These are phyloP conservation scores for Aspergillus amoenus DNA, from an alignment of 2,329 filamentous ascomycete species.

Conservation along the genomic window DNA sequence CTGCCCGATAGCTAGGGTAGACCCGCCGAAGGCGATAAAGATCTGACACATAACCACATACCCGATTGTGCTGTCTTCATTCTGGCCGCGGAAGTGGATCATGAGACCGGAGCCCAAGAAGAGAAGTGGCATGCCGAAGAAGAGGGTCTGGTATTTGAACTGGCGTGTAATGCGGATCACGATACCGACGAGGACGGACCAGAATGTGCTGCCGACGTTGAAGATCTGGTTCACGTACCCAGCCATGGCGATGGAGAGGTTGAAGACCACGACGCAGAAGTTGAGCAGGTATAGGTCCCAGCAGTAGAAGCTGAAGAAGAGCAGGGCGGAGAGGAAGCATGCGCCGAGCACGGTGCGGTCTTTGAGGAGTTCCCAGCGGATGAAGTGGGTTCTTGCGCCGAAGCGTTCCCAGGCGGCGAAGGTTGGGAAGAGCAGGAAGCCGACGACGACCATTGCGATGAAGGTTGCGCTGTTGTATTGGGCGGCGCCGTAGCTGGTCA, in stretches of 20 bases:
- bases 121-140: conserved; percentile 52
- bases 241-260: conserved; percentile 42
- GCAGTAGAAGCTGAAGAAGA: conserved; percentile 52
- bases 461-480: conserved; percentile 47
- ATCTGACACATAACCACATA: conserved; percentile 58
- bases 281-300: conserved; percentile 57
- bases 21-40: conserved; percentile 55
- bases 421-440: conserved; percentile 51
- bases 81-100: conserved; percentile 55
- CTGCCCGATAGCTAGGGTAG: conserved; percentile 54
- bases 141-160: conserved; percentile 54
- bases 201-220: conserved; percentile 56
- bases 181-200: conserved; percentile 49
- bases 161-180: conserved; percentile 50
- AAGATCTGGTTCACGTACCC: conserved; percentile 53
- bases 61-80: conserved; percentile 42
- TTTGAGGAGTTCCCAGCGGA: conserved; percentile 53
- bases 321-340: conserved; percentile 48
- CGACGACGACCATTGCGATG: conserved; percentile 54
- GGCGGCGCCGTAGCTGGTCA: conserved; percentile 39
- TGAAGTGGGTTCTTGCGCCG: conserved; percentile 53
- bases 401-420: conserved; percentile 59
- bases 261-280: conserved; percentile 56
- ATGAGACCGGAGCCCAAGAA: conserved; percentile 55
- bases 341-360: conserved; percentile 54